Evolutionary conservation across 2,329 filamentous ascomycete genomes (phyloP).

Genomic region (Aspergillus neotritici): DNA sequence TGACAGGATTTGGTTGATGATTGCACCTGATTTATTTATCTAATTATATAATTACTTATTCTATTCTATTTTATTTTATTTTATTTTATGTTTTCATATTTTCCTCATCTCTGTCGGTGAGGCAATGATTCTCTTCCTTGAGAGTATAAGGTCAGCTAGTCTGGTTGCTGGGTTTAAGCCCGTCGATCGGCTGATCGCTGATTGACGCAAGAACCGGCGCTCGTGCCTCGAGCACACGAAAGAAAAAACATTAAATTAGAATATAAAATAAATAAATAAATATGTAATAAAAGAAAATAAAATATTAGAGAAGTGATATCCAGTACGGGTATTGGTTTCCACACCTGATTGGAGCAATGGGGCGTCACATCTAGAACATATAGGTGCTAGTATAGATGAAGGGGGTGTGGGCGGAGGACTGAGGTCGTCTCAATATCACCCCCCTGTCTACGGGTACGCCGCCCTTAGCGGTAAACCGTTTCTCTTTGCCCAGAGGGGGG

Average conservation of each 20-base stretch:
- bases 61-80: background rate
- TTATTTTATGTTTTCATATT: background rate
- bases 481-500: constrained; percentile 2
- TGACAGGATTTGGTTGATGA: background rate
- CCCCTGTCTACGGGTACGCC: constrained; percentile 5
- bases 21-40: background rate
- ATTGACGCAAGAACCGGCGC: constrained; percentile 20
- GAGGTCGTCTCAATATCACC: no score
- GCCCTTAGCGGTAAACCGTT: constrained; percentile 13
- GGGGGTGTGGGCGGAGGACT: no score
- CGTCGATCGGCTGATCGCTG: constrained; percentile 26
- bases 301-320: no score
- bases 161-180: constrained; percentile 12
- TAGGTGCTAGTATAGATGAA: background rate
- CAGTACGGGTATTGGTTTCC: no score
- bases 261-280: no score
- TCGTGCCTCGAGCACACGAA: constrained; percentile 21
- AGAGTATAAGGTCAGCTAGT: no score
- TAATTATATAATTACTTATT: no score
- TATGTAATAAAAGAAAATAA: no score
- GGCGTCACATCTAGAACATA: constrained; percentile 16
- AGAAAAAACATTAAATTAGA: background rate
- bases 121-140: constrained; percentile 6
- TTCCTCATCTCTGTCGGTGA: constrained; percentile 24
- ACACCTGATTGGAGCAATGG: constrained; percentile 1